Base-by-base conservation (phyloP, 1,284 basidiomycete species). In the Irpex lacteus region DNA sequence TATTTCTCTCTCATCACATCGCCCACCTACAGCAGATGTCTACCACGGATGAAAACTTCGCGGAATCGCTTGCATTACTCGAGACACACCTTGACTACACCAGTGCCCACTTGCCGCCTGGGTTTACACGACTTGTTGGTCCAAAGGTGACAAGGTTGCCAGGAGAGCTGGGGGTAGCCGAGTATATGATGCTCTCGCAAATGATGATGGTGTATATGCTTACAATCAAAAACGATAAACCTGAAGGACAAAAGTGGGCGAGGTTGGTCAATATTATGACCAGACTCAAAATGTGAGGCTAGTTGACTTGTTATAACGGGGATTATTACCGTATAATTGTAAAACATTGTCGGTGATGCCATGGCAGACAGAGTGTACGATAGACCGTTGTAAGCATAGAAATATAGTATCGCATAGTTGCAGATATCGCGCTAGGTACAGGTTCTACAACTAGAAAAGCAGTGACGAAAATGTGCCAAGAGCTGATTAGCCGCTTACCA, bases 401-500 rank as follows among this genome's bases (percentile, higher is more conserved):
- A 3, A 26, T 26, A 44, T 44, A 44, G 8, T 44, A 44, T 44
- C 5, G 40, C 26, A 44, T 44, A 44, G 40, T 5, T 44, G 15
- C 40, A 26, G 26, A 26, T 26, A 26, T 4, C 26, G 26, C 3
- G 26, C 26, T 26, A 26, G 26, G 26, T 26, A 26, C 26, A 26
- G 3, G 26, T 26, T 26, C 26, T 47, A 47, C 44, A 47, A 13
- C 44, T 47, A 47, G 11, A n/a, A 13, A 47, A 11, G 44, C n/a
- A 47, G 9, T 47, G 4, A 13, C 9, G 64, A 59, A 70, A 66
- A 71, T 89, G 84, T 88, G 76, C 74, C 85, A 81, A 78, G 77
- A 82, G 77, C 88, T 88, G 87, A 89, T 89, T 90, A 84, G 81
- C 86, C 88, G 80, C 79, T 72, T 75, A 71, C 81, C 84, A 76